Percentiles rank a stretch among this genome's conserved stretches.
Conservation (phyloP, 202 grass and related monocot genomes). For the Miscanthus sacchariflorus region DNA sequence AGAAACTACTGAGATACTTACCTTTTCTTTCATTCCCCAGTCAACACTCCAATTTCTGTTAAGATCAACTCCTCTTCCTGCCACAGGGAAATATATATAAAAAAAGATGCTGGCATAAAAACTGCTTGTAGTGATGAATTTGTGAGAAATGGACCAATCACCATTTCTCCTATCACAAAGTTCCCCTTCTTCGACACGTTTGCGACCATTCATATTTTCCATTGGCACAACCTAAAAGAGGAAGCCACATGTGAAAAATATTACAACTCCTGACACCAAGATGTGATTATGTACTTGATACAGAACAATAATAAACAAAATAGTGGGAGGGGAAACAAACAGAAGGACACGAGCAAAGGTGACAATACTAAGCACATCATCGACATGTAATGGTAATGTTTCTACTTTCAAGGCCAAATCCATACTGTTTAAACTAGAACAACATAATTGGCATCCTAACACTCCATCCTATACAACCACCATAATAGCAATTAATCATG, state of each 20-base stretch:
- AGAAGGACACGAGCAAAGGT: background rate
- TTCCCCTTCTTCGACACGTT: slow-evolving; percentile 79
- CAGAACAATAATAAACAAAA: slow-evolving; percentile 19
- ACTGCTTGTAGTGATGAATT: slow-evolving; percentile 24
- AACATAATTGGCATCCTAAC: background rate
- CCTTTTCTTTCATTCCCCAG: slow-evolving; percentile 99
- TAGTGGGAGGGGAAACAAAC: background rate
- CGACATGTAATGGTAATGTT: background rate
- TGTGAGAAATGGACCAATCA: slow-evolving; percentile 43
- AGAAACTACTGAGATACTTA: slow-evolving; percentile 43
- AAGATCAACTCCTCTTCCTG: slow-evolving; percentile 98
- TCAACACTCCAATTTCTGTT: slow-evolving; percentile 99
- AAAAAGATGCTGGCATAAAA: slow-evolving; percentile 20
- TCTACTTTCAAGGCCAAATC: slow-evolving; percentile 1
- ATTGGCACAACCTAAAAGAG: slow-evolving; percentile 85
- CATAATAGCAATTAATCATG: background rate
- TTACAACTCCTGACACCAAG: slow-evolving; percentile 2
- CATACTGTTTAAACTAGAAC: slow-evolving; percentile 15
- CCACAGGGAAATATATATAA: slow-evolving; percentile 32
- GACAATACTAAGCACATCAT: background rate
- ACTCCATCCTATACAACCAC: background rate
- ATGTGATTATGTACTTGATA: background rate
- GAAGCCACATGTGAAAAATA: slow-evolving; percentile 28
- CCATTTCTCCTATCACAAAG: slow-evolving; percentile 98
- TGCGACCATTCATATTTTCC: slow-evolving; percentile 97